phyloP scores from a whole-genome alignment of 805 yeast genomes.

The Kazachstania bromeliacearum region DNA sequence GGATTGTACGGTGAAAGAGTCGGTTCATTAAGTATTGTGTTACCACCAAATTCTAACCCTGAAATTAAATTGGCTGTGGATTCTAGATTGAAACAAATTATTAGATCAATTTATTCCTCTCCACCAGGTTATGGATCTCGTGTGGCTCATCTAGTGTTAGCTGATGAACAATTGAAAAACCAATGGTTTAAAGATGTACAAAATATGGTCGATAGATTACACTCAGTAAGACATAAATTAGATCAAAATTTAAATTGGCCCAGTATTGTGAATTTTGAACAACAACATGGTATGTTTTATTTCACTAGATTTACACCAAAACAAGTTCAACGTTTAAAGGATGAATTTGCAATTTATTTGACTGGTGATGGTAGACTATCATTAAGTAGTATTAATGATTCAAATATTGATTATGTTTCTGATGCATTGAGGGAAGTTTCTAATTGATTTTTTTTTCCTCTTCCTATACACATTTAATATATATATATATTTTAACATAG shows the following conservation, averaged over 20 bases:
- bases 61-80: constrained; percentile 50
- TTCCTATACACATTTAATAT: neutral
- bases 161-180: constrained; percentile 44
- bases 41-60: constrained; percentile 28
- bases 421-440: constrained; percentile 12
- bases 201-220: constrained; percentile 70
- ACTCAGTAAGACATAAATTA: constrained; percentile 57
- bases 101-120: constrained; percentile 82
- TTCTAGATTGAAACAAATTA: constrained; percentile 74
- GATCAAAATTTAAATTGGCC: constrained; percentile 70
- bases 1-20: constrained; percentile 94
- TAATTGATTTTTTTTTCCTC: neutral
- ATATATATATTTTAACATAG: too few species aligned
- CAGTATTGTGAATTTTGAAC: constrained; percentile 48
- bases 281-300: constrained; percentile 93
- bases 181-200: constrained; percentile 81
- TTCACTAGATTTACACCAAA: constrained; percentile 70
- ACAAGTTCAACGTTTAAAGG: constrained; percentile 63
- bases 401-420: constrained; percentile 56
- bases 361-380: constrained; percentile 89
- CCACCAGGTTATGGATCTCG: constrained; percentile 94
- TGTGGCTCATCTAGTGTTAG: constrained; percentile 69
- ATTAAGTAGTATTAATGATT: constrained; percentile 76
- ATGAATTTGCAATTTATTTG: constrained; percentile 69
- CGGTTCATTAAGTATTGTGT: constrained; percentile 60